Evolutionary conservation across 768 basidiomycete species (phyloP).

Genomic region (Coprinellus micaceus): DNA sequence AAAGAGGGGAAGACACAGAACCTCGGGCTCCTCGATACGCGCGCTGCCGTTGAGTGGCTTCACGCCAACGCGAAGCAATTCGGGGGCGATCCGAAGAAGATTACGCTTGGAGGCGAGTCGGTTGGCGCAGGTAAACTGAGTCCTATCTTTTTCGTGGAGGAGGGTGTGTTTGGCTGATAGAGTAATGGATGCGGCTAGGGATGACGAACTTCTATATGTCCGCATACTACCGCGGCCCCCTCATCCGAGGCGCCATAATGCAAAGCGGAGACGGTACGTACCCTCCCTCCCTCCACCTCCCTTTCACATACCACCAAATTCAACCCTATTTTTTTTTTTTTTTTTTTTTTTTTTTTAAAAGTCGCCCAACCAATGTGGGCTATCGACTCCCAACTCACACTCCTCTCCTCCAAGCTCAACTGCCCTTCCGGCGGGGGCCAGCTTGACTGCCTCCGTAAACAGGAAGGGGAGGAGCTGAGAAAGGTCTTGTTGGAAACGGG

Average conservation of each 20-base stretch:
- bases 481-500: slow-evolving; percentile 24
- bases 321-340: too few relatives aligned
- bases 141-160: neutral
- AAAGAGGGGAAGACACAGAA: slow-evolving; percentile 35
- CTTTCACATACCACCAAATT: too few relatives aligned
- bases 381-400: slow-evolving; percentile 25
- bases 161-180: too few relatives aligned
- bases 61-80: slow-evolving; percentile 38
- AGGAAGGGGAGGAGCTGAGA: slow-evolving; percentile 23
- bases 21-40: slow-evolving; percentile 48
- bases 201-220: slow-evolving; percentile 34
- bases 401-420: slow-evolving; percentile 24
- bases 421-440: slow-evolving; percentile 24
- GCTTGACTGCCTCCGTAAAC: slow-evolving; percentile 26
- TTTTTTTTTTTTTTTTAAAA: slow-evolving; percentile 6
- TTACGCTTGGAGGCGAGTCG: slow-evolving; percentile 40
- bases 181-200: too few relatives aligned
- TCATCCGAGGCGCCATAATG: slow-evolving; percentile 33
- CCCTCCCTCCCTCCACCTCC: too few relatives aligned
- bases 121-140: slow-evolving; percentile 27
- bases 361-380: slow-evolving; percentile 34
- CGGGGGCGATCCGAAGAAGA: slow-evolving; percentile 42
- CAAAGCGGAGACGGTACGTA: slow-evolving; percentile 31
- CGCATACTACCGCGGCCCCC: slow-evolving; percentile 22
- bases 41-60: slow-evolving; percentile 42